Evolutionary conservation across 306 rosid genomes (phyloP), one percentile per base, ranked within the genome.

Genomic region (Biancaea sappan): DNA sequence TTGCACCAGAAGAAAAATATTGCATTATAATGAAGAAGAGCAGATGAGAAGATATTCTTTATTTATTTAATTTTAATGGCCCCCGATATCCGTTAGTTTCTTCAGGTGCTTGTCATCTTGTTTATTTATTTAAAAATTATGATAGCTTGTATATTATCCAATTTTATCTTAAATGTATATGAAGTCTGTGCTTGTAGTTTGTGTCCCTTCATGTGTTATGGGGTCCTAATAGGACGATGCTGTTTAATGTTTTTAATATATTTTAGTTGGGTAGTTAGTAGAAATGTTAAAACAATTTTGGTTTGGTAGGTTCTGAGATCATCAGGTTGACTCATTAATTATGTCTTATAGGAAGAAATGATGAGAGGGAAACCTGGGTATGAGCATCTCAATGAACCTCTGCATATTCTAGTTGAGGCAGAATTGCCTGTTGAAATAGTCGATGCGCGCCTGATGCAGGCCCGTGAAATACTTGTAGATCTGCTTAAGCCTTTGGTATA

Each of bases 321-420:
- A 61, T 14, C 2, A 37, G 48, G 12, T 62, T 58, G 10, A 77
- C 26, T 41, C 73, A 69, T 53, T 73, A 28, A 16, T 77, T 65
- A n/a, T 80, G 25, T 79, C 15, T 64, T 76, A 65, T 72, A 92
- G 98, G 98, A 92, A 81, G 96, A 92, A 67, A 79, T 90, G 96
- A 90, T 92, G 98, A 84, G 98, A 52, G 98, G 96, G 18, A 92
- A 92, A 77, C 94, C 92, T 8, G 98, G 98, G 43, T 92, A 92
- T 73, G 98, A 92, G 69, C 98, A 92, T 82, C 79, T 92, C 82
- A 92, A 88, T 44, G 98, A 90, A 72, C 98, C 98, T 79, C 98
- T 92, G 71, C 98, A 92, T 79, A 87, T 92, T 82, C 86, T 92
- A 52, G 92, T 92, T 18, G 98, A 92, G 86, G 98, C 91, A 71